These are phyloP conservation scores for Oryza officinalis DNA, from an alignment of 176 grass and related monocot genomes.

Conservation along the genomic window DNA sequence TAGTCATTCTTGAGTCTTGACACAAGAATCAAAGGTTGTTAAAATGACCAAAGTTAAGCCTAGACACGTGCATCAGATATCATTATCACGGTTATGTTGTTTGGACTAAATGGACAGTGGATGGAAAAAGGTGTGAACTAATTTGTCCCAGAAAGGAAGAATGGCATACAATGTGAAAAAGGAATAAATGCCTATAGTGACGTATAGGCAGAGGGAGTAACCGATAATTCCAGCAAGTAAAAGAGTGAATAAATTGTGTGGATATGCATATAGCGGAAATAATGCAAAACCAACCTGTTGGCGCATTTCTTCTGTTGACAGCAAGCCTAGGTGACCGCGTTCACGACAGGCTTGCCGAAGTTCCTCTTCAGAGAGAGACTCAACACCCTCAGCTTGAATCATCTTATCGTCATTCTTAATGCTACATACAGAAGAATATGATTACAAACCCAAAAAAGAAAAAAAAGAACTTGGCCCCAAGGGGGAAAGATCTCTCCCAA, in stretches of 20 bases:
- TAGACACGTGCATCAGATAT: constrained; percentile 26
- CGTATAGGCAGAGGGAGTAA: neutral
- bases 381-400: constrained; percentile 93
- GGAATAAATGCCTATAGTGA: neutral
- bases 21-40: neutral
- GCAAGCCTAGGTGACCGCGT: constrained; percentile 81
- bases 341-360: constrained; percentile 93
- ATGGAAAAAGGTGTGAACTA: constrained; percentile 1
- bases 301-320: constrained; percentile 93
- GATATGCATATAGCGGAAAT: constrained; percentile 6
- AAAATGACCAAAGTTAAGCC: constrained; percentile 9
- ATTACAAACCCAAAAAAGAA: neutral
- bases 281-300: constrained; percentile 65
- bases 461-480: too few species aligned
- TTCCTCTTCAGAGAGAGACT: constrained; percentile 98
- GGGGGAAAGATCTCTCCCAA: too few species aligned
- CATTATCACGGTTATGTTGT: constrained; percentile 4
- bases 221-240: constrained; percentile 15
- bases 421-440: constrained; percentile 42
- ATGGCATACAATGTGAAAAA: neutral
- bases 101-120: neutral
- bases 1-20: constrained; percentile 16
- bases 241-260: constrained; percentile 18
- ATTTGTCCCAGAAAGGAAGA: neutral
- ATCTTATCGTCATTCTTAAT: constrained; percentile 98